Evolutionary conservation across 495 filamentous ascomycete genomes (phyloP), one percentile per base, ranked within the genome.

Genomic region (Jackrogersella multiformis): DNA sequence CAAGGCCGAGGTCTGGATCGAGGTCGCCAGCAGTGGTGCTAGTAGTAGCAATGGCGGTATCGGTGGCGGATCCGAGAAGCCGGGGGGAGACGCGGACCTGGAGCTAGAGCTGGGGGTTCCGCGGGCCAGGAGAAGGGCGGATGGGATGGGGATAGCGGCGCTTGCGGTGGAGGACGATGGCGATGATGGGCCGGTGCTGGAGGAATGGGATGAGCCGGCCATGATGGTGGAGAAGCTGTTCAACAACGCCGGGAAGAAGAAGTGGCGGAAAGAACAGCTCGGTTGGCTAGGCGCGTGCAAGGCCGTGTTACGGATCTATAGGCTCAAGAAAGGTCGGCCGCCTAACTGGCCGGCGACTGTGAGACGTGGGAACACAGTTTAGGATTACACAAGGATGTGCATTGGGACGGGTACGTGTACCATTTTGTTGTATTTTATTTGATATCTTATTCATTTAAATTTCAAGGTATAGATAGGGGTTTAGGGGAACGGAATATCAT

Each of bases 1-100:
- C 60, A 79, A 75, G 72, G 71, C 70, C 15, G 78, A 81, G 68
- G 79, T 81, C 5, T 81, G 79, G 79, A 75, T 81, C 15, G 79
- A 81, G 66, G 74, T 79, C 5, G 62, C 67, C 4, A 28, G 52
- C 4, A 34, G 44, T 23, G 28, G 49, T 6, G 5, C 20, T 26
- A 2, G 2, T n/a, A n/a, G n/a, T n/a, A n/a, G n/a, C n/a, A n/a
- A n/a, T n/a, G n/a, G n/a, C n/a, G n/a, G n/a, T n/a, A n/a, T n/a
- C n/a, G n/a, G n/a, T n/a, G n/a, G n/a, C 26, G 49, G 24, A 13
- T 38, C 57, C 34, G 45, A 60, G 44, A 56, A 48, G n/a, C 23
- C 26, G 28, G 30, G n/a, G n/a, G 10, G 24, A 5, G 10, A 32
- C 24, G 44, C 55, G 55, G 32, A 4, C 41, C 20, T 32, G 23